Conservation (phyloP, 2,329 filamentous ascomycete genomes). For the Drechslera avenae region DNA sequence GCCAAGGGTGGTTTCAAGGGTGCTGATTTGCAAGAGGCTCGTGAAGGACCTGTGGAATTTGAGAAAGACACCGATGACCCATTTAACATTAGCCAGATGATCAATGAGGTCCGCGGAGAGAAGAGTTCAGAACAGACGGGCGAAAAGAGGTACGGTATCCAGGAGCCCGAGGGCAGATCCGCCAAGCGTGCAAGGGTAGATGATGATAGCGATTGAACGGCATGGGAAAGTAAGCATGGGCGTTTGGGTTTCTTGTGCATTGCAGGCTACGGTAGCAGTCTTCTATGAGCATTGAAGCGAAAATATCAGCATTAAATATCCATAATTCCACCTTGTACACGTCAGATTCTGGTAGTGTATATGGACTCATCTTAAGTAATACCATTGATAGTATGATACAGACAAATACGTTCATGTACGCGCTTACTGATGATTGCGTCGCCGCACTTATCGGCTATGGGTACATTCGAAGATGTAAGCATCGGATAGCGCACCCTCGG, state of each 20-base stretch:
- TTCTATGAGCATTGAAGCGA: conserved; percentile 2
- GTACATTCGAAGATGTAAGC: background rate
- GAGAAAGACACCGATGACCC: conserved; percentile 87
- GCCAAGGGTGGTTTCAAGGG: conserved; percentile 88
- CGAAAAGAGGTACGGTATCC: conserved; percentile 78
- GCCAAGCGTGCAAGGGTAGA: conserved; percentile 79
- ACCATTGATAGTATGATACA: background rate
- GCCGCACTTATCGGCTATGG: no score
- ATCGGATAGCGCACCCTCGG: conserved; percentile 27
- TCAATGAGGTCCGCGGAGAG: conserved; percentile 75
- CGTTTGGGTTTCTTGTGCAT: conserved; percentile 12
- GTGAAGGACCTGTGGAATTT: conserved; percentile 93
- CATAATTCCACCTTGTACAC: background rate
- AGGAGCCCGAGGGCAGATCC: conserved; percentile 61
- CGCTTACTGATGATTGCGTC: background rate
- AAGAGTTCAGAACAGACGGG: conserved; percentile 56
- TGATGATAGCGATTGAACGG: conserved; percentile 60
- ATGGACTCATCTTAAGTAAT: background rate
- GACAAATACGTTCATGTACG: no score
- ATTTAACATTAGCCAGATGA: conserved; percentile 93
- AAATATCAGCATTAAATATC: background rate
- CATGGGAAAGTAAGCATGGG: background rate
- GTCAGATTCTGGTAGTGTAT: background rate
- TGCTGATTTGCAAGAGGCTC: conserved; percentile 77
- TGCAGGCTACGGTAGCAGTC: background rate